Evolutionary conservation across 495 filamentous ascomycete genomes (phyloP).

Genomic region (Neurospora sp.): DNA sequence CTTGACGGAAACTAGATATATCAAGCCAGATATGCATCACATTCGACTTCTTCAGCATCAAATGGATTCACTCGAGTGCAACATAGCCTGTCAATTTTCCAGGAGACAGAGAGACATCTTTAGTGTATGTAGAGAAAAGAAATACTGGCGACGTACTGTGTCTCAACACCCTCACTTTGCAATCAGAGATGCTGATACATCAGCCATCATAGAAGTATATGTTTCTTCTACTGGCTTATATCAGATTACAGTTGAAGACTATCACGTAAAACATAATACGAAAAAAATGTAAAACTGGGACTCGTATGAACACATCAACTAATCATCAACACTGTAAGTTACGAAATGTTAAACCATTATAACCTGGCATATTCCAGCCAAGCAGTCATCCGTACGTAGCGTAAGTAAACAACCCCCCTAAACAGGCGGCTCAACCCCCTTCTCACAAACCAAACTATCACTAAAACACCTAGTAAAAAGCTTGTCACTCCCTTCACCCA

Average conservation of each 20-base stretch:
- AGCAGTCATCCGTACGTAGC: background rate
- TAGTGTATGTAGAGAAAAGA: too few relatives aligned
- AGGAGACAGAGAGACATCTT: too few relatives aligned
- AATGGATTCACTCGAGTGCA: too few relatives aligned
- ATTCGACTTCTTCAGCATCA: too few relatives aligned
- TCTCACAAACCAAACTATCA: constrained; percentile 27
- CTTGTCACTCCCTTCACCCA: constrained; percentile 35
- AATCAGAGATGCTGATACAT: too few relatives aligned
- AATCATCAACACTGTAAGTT: background rate
- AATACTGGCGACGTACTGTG: too few relatives aligned
- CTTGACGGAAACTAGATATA: too few relatives aligned
- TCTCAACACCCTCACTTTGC: too few relatives aligned
- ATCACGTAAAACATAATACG: background rate
- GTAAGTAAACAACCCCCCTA: background rate
- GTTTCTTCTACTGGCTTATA: background rate
- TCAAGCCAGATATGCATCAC: too few relatives aligned
- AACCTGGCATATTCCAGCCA: background rate
- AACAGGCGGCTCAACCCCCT: constrained; percentile 21
- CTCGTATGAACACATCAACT: background rate
- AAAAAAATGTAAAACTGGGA: background rate
- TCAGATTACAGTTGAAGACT: background rate
- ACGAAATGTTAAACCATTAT: background rate
- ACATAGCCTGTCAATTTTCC: too few relatives aligned
- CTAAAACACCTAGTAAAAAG: constrained; percentile 29
- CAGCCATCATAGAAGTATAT: too few relatives aligned